phyloP scores from a whole-genome alignment of 2,329 filamentous ascomycete genomes.

The Fusarium torreyae region DNA sequence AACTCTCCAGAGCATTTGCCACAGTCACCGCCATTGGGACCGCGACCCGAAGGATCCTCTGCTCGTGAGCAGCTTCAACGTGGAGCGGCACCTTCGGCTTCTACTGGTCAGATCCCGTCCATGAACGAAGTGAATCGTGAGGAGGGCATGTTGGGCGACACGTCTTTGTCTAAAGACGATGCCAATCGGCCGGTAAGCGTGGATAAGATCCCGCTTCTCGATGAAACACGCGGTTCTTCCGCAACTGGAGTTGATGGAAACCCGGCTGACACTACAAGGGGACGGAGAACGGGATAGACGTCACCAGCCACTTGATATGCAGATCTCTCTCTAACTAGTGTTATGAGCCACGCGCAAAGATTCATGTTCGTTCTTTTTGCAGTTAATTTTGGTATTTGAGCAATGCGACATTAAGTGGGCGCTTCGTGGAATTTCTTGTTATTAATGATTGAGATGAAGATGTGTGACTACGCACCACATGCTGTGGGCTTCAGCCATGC shows the following conservation, averaged over 20 bases:
- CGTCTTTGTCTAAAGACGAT: conserved; percentile 35
- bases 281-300: conserved; percentile 59
- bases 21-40: conserved; percentile 55
- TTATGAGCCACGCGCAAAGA: background rate
- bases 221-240: conserved; percentile 57
- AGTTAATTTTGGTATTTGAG: conserved; percentile 9
- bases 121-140: conserved; percentile 39
- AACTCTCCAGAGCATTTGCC: conserved; percentile 65
- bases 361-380: background rate
- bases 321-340: background rate
- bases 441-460: background rate
- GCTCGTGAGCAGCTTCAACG: conserved; percentile 27
- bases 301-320: conserved; percentile 1
- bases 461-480: background rate
- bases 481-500: background rate
- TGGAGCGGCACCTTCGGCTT: conserved; percentile 34
- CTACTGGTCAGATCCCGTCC: conserved; percentile 34
- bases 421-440: background rate
- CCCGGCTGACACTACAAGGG: conserved; percentile 63
- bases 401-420: conserved; percentile 5
- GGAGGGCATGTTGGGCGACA: conserved; percentile 33
- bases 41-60: conserved; percentile 47
- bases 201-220: conserved; percentile 72
- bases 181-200: conserved; percentile 55
- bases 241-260: conserved; percentile 62